Evolutionary conservation across 2,329 filamentous ascomycete species (phyloP).

Genomic region (Macrophomina pseudophaseolina): DNA sequence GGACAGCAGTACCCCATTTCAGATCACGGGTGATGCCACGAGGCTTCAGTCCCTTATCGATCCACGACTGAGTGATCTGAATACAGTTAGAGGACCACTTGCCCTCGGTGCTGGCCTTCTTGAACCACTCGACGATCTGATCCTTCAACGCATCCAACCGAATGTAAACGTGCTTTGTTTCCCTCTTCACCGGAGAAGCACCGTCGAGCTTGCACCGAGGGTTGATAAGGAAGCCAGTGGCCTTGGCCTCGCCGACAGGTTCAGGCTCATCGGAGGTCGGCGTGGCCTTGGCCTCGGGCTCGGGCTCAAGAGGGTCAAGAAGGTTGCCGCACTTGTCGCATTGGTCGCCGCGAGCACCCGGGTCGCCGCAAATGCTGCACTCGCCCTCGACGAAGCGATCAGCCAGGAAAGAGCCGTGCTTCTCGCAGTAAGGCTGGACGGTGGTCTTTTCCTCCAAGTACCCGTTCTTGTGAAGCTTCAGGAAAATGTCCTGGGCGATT

Average conservation of each 20-base stretch:
- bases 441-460: constrained; percentile 87
- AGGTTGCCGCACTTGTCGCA: constrained; percentile 58
- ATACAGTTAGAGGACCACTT: constrained; percentile 77
- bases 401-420: constrained; percentile 56
- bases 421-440: constrained; percentile 86
- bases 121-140: constrained; percentile 77
- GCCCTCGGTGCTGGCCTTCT: constrained; percentile 73
- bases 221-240: constrained; percentile 39
- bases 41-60: constrained; percentile 81
- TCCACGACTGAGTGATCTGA: constrained; percentile 79
- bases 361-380: constrained; percentile 70
- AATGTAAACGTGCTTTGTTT: constrained; percentile 93
- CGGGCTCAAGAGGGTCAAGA: constrained; percentile 54
- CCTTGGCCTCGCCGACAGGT: constrained; percentile 24
- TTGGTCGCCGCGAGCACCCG: constrained; percentile 59
- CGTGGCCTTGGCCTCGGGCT: constrained; percentile 23
- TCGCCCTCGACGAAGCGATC: constrained; percentile 78
- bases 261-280: constrained; percentile 12
- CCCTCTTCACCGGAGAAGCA: constrained; percentile 75
- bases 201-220: constrained; percentile 92
- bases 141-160: constrained; percentile 81
- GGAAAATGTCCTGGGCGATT: constrained; percentile 91
- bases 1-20: constrained; percentile 79
- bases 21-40: constrained; percentile 91
- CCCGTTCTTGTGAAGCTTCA: constrained; percentile 83